Percentiles rank a stretch among this genome's conserved stretches.
These are phyloP conservation scores for Kwoniella botswanensis DNA, from an alignment of 768 basidiomycete genomes.

Conservation along the genomic window DNA sequence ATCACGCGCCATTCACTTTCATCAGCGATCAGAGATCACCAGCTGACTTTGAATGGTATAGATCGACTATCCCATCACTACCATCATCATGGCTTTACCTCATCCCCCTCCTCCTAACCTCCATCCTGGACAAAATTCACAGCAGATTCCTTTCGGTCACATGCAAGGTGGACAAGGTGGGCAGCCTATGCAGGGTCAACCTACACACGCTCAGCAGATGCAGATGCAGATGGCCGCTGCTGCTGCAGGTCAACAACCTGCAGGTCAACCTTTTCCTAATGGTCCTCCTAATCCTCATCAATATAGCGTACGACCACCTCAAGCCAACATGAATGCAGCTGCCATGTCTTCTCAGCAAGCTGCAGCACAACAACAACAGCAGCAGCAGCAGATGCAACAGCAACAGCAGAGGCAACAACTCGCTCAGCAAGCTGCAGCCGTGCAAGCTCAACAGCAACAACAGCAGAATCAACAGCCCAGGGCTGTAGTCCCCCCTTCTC, in stretches of 20 bases:
- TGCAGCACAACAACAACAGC: conserved; percentile 23
- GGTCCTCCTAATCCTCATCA: conserved; percentile 29
- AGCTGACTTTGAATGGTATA: conserved; percentile 4
- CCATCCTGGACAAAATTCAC: conserved; percentile 22
- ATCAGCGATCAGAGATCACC: conserved; percentile 2
- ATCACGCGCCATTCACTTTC: not conserved
- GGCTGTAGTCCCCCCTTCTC: conserved; percentile 40
- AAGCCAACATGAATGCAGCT: conserved; percentile 24
- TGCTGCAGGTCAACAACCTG: conserved; percentile 12
- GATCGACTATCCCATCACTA: conserved; percentile 10
- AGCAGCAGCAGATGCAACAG: conserved; percentile 16
- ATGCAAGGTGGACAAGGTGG: conserved; percentile 33
- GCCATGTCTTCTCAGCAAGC: conserved; percentile 33
- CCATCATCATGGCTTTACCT: conserved; percentile 35
- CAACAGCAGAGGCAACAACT: conserved; percentile 24
- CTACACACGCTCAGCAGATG: conserved; percentile 29
- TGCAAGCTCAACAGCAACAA: conserved; percentile 28
- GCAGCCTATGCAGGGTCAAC: conserved; percentile 26
- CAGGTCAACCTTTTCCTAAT: conserved; percentile 25
- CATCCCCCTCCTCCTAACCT: conserved; percentile 33
- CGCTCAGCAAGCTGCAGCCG: conserved; percentile 28
- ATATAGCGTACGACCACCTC: conserved; percentile 28
- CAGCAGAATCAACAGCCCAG: conserved; percentile 29
- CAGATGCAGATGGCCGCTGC: conserved; percentile 34
- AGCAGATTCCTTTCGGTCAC: conserved; percentile 22